These are phyloP conservation scores for Triticum dicoccoides DNA, from an alignment of 176 grass and related monocot genomes.

Conservation along the genomic window DNA sequence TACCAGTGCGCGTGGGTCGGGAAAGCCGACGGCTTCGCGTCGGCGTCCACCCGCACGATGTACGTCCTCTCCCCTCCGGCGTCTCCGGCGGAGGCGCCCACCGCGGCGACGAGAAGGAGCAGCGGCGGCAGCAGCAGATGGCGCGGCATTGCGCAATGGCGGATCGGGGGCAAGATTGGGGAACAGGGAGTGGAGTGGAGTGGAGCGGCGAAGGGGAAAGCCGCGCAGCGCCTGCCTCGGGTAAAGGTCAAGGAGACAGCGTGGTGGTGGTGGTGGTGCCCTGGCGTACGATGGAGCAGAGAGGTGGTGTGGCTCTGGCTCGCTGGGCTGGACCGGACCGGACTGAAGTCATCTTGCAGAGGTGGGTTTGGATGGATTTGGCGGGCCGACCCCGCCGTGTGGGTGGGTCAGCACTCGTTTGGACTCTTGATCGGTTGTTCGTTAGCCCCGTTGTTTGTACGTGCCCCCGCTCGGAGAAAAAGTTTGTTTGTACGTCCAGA, in stretches of 20 bases:
- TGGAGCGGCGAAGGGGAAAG: constrained; percentile 1
- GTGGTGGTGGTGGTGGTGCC: background rate
- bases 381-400: background rate
- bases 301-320: background rate
- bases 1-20: constrained; percentile 97
- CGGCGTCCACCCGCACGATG: constrained; percentile 82
- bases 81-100: background rate
- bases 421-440: background rate
- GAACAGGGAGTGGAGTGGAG: background rate
- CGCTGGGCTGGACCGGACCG: background rate
- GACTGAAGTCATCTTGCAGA: background rate
- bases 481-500: background rate
- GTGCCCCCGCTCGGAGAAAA: background rate
- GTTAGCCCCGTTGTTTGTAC: background rate
- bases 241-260: constrained; percentile 14
- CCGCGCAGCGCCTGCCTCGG: constrained; percentile 24
- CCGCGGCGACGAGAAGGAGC: background rate
- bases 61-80: constrained; percentile 50
- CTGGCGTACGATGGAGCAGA: background rate
- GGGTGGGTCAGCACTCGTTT: background rate
- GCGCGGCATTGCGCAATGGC: constrained; percentile 26
- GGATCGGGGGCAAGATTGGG: constrained; percentile 14
- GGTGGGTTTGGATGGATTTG: background rate
- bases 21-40: constrained; percentile 84
- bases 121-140: background rate